Base-by-base conservation (phyloP, 148 eudicot genomes). In the Dianthus caryophyllus region DNA sequence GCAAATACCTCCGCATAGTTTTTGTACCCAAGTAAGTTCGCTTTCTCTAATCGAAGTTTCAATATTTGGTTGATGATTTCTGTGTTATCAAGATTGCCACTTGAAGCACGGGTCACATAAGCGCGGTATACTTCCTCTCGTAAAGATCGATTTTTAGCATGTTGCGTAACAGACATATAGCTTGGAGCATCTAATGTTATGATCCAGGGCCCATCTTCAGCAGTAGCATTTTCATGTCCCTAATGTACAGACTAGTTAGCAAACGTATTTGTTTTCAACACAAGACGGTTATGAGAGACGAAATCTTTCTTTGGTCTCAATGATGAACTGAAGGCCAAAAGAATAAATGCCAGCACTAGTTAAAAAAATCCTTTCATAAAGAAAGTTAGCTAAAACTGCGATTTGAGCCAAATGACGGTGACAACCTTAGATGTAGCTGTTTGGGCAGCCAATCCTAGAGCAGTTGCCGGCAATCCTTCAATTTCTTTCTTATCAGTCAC, bases 61-160 rank as follows among this genome's bases (percentile, higher is more conserved):
- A 95, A 77, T 73, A 90, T 88, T 70, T 88, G 89, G 76, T 87
- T 85, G 75, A 95, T 85, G 54, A 88, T 85, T 76, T 71, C 82
- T 57, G 96, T 83, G 75, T 95, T 95, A 78, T 95, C 94, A 14
- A 90, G 79, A 69, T 95, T 96, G 31, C 97, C 99, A 82, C 86
- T 80, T 48, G 99, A 95, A 55, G 99, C 99, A 77, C 97, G 97
- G 68, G 86, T 85, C 73, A 90, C 33, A 83, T 83, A 87, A 70
- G 97, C 91, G 70, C 85, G 91, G 79, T 88, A 95, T 18, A 95
- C 85, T 83, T 95, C 99, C 85, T 95, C 93, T 17, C 99, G 92
- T 70, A 95, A 77, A 64, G 84, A 65, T 67, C 97, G 83, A 64
- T 95, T 90, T 56, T 58, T 73, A 70, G 96, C 84, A 87, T 95